These are phyloP conservation scores for Kodamaea alishanica DNA, from an alignment of 1,139 yeast genomes.

Conservation along the genomic window DNA sequence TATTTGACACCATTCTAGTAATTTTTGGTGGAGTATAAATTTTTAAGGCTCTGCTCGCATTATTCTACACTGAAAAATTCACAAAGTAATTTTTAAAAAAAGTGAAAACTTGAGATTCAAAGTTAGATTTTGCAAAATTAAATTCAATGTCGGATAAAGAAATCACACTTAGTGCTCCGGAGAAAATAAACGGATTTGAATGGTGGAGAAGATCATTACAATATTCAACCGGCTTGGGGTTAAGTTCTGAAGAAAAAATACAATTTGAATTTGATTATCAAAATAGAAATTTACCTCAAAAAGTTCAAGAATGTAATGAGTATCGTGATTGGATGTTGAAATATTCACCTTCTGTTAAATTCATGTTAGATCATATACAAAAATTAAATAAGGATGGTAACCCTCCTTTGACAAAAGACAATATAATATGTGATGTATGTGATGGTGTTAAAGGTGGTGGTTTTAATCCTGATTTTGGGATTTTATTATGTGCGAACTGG, in stretches of 20 bases:
- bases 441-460: constrained; percentile 91
- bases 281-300: constrained; percentile 42
- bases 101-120: too few species aligned
- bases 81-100: too few species aligned
- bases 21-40: too few species aligned
- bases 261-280: constrained; percentile 58
- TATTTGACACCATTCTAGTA: constrained; percentile 49
- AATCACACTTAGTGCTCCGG: constrained; percentile 10
- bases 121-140: too few species aligned
- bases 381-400: constrained; percentile 38
- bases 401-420: constrained; percentile 18
- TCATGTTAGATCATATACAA: constrained; percentile 81
- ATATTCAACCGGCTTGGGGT: constrained; percentile 71
- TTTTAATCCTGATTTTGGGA: constrained; percentile 85
- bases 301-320: constrained; percentile 48
- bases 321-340: constrained; percentile 74
- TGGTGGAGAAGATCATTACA: constrained; percentile 80
- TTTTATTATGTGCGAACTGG: constrained; percentile 82
- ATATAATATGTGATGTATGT: constrained; percentile 80
- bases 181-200: constrained; percentile 49
- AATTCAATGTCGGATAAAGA: too few species aligned
- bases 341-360: constrained; percentile 81
- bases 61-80: too few species aligned
- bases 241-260: constrained; percentile 49
- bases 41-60: too few species aligned